These are phyloP conservation scores for Geotrichum carabidarum DNA, from an alignment of 1,139 yeast genomes.

Conservation along the genomic window DNA sequence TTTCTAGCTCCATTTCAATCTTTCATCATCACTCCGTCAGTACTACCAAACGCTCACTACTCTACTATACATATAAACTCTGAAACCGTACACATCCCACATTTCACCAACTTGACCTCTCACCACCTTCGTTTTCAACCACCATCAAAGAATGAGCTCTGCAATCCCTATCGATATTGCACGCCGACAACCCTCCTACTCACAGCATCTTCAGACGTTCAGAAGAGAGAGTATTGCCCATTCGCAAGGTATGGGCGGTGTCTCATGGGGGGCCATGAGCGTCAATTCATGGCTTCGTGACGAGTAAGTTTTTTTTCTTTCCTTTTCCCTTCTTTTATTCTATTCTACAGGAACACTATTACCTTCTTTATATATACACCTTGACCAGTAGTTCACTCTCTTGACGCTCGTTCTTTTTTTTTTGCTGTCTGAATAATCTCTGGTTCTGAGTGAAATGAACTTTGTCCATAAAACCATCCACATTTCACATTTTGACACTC, in stretches of 20 bases:
- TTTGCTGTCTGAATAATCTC: no score
- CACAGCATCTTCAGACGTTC: constrained; percentile 30
- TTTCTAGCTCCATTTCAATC: neutral
- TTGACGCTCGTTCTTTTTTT: no score
- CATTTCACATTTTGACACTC: no score
- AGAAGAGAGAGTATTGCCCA: constrained; percentile 91
- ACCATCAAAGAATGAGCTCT: constrained; percentile 27
- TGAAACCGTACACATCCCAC: no score
- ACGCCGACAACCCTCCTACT: constrained; percentile 28
- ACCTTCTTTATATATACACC: no score
- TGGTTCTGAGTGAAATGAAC: no score
- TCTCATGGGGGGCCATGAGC: constrained; percentile 81
- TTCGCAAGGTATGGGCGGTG: constrained; percentile 96
- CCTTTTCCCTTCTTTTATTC: neutral
- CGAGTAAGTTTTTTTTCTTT: constrained; percentile 52
- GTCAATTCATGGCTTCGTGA: constrained; percentile 95
- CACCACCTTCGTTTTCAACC: neutral
- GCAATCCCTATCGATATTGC: constrained; percentile 44
- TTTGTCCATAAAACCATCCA: no score
- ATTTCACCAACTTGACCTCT: neutral
- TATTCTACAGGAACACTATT: no score
- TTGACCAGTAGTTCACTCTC: no score
- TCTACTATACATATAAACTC: neutral
- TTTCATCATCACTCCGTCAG: neutral
- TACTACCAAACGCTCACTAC: no score